phyloP scores from a whole-genome alignment of 2,329 filamentous ascomycete genomes.

The Arthrobotrys entomopaga region DNA sequence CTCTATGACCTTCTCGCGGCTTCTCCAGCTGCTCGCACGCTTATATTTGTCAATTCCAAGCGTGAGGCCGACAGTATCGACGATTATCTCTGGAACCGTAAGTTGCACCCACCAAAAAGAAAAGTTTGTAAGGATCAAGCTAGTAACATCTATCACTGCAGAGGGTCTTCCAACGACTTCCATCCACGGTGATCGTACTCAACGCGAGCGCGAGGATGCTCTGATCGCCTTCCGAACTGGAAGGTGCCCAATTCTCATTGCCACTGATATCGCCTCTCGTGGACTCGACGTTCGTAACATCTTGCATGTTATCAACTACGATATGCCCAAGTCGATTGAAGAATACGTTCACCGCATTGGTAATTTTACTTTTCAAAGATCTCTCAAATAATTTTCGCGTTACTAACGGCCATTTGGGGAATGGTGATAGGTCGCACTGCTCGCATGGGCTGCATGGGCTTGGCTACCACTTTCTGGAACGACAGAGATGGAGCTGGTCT shows the following conservation, averaged over 20 bases:
- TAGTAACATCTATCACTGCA: conserved; percentile 14
- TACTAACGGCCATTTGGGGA: conserved; percentile 1
- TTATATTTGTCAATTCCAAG: conserved; percentile 91
- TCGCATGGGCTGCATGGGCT: conserved; percentile 85
- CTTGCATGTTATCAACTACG: conserved; percentile 92
- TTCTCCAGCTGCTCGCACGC: conserved; percentile 77
- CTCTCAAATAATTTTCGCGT: too few relatives aligned
- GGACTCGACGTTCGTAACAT: conserved; percentile 90
- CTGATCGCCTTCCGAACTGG: conserved; percentile 83
- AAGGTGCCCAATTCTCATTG: conserved; percentile 79
- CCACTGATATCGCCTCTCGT: conserved; percentile 86
- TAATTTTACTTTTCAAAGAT: conserved; percentile 63
- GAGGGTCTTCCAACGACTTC: conserved; percentile 81
- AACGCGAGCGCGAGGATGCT: conserved; percentile 90
- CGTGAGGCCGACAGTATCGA: conserved; percentile 82
- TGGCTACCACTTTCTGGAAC: conserved; percentile 92
- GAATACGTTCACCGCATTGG: conserved; percentile 96
- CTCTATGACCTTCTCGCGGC: conserved; percentile 78
- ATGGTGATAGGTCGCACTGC: conserved; percentile 79
- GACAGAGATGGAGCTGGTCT: conserved; percentile 67
- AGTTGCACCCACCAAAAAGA: conserved; percentile 6
- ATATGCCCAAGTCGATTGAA: conserved; percentile 88
- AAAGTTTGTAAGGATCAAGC: neutral
- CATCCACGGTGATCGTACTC: conserved; percentile 86
- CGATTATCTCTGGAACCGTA: conserved; percentile 81